Conservation (phyloP, 768 basidiomycete species). For the Rhodosporidiobolus sp. region DNA sequence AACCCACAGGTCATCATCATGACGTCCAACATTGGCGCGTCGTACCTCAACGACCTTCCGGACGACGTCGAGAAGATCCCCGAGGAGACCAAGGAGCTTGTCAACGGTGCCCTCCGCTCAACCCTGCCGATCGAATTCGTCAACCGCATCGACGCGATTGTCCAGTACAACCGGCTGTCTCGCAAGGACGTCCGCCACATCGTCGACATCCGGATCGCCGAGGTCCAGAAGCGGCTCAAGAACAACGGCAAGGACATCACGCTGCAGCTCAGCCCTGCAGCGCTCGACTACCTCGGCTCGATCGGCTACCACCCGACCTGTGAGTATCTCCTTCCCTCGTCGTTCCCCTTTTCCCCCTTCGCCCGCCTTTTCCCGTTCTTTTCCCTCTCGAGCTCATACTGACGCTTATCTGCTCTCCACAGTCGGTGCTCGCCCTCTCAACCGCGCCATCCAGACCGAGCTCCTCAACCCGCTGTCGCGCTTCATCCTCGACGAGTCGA, state of each 20-base stretch:
- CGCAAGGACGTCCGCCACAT: conserved; percentile 73
- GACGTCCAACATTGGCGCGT: conserved; percentile 51
- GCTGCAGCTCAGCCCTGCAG: conserved; percentile 69
- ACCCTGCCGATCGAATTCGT: conserved; percentile 53
- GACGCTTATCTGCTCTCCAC: not conserved
- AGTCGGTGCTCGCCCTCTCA: conserved; percentile 85
- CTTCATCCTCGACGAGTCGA: conserved; percentile 74
- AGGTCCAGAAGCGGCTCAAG: conserved; percentile 75
- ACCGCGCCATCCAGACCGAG: conserved; percentile 85
- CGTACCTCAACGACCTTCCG: conserved; percentile 51
- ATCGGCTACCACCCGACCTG: conserved; percentile 74
- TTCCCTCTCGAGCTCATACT: not conserved
- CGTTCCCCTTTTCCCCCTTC: not conserved
- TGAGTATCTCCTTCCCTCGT: conserved; percentile 10
- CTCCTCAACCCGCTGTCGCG: conserved; percentile 85
- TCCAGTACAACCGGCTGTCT: conserved; percentile 13
- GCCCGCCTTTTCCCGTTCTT: not conserved
- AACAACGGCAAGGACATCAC: conserved; percentile 69
- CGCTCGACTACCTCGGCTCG: conserved; percentile 64
- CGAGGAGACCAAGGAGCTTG: conserved; percentile 42
- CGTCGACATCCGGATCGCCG: conserved; percentile 80
- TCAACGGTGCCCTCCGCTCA: conserved; percentile 49
- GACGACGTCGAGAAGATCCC: conserved; percentile 48
- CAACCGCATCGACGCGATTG: conserved; percentile 36
- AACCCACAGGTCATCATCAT: conserved; percentile 33